phyloP scores from a whole-genome alignment of 495 filamentous ascomycete species.

The Sphaerosporella brunnea region DNA sequence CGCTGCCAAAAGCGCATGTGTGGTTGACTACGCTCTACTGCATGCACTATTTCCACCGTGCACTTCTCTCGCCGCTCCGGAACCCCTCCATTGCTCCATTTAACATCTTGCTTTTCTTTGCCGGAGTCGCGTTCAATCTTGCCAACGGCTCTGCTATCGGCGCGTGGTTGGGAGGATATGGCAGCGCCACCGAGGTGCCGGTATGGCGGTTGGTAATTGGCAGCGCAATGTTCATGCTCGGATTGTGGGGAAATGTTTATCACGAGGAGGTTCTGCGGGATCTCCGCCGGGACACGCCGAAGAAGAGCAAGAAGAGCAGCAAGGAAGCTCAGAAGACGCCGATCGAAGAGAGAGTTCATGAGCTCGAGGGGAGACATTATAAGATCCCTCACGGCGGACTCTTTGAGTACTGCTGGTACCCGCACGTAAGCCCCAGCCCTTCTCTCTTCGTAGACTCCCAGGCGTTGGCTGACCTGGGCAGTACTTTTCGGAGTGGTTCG shows the following conservation, averaged over 20 bases:
- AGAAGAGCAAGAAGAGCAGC: slow-evolving; percentile 27
- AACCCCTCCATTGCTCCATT: slow-evolving; percentile 86
- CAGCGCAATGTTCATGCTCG: slow-evolving; percentile 36
- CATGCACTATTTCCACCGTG: slow-evolving; percentile 78
- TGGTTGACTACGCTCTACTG: slow-evolving; percentile 24
- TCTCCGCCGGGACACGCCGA: slow-evolving; percentile 43
- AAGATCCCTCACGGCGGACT: slow-evolving; percentile 67
- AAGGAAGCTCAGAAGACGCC: too few relatives aligned
- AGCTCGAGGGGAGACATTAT: slow-evolving; percentile 62
- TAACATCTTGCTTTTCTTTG: slow-evolving; percentile 43
- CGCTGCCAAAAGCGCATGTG: slow-evolving; percentile 16
- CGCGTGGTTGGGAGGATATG: slow-evolving; percentile 64
- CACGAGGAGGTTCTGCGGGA: slow-evolving; percentile 64
- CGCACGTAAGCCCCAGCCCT: slow-evolving; percentile 36
- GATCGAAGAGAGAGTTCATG: slow-evolving; percentile 25
- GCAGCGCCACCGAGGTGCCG: slow-evolving; percentile 38
- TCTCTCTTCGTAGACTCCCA: background rate
- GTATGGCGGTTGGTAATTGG: slow-evolving; percentile 32
- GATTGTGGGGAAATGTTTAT: slow-evolving; percentile 64
- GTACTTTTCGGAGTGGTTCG: slow-evolving; percentile 87
- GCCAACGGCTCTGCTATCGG: slow-evolving; percentile 59
- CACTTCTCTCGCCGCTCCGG: slow-evolving; percentile 54
- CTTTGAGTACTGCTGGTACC: slow-evolving; percentile 68
- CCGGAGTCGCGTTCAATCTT: slow-evolving; percentile 54
- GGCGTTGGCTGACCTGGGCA: background rate